Evolutionary conservation across 768 basidiomycete genomes (phyloP).

Genomic region (Hericium rajendrae): DNA sequence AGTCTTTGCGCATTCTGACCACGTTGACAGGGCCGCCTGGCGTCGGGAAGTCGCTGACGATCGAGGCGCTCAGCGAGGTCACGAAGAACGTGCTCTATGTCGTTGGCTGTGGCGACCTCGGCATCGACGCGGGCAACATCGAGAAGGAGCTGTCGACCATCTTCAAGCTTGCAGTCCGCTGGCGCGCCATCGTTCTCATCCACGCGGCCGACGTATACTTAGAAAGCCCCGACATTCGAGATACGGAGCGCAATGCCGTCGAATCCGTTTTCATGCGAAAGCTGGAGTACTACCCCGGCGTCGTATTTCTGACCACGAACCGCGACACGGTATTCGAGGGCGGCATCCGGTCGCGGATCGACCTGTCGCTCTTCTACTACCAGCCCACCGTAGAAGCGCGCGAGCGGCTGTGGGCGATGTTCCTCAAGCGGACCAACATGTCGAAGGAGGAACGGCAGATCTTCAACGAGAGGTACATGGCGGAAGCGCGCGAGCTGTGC

Average conservation of each 20-base stretch:
- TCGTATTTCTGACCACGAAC: slow-evolving; percentile 28
- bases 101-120: slow-evolving; percentile 17
- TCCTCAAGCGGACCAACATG: slow-evolving; percentile 12
- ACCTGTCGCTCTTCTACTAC: slow-evolving; percentile 13
- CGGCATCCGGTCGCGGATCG: slow-evolving; percentile 21
- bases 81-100: slow-evolving; percentile 15
- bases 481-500: slow-evolving; percentile 1
- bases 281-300: slow-evolving; percentile 24
- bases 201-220: slow-evolving; percentile 21
- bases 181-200: slow-evolving; percentile 17
- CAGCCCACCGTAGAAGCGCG: slow-evolving; percentile 12
- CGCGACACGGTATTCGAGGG: slow-evolving; percentile 20
- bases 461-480: not conserved
- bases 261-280: slow-evolving; percentile 16
- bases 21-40: slow-evolving; percentile 6
- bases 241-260: slow-evolving; percentile 15
- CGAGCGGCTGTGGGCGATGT: slow-evolving; percentile 13
- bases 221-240: slow-evolving; percentile 12
- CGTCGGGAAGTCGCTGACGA: slow-evolving; percentile 16
- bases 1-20: no score
- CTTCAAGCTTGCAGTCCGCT: slow-evolving; percentile 13
- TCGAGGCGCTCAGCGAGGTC: slow-evolving; percentile 16
- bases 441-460: not conserved
- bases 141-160: slow-evolving; percentile 10
- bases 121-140: slow-evolving; percentile 4